These are phyloP conservation scores for Cucumis hystrix DNA, from an alignment of 306 rosid species.

Conservation along the genomic window DNA sequence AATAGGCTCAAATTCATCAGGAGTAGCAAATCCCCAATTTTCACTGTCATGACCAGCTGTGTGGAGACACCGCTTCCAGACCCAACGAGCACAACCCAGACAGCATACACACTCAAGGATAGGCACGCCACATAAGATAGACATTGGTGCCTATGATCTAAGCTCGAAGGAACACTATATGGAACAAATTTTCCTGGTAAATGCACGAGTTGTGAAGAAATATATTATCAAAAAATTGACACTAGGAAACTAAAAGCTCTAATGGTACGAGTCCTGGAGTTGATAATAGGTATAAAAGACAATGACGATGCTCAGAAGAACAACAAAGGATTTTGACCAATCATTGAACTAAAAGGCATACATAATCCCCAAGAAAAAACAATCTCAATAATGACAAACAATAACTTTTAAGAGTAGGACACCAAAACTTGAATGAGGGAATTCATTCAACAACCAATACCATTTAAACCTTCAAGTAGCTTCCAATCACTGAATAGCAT, in stretches of 20 bases:
- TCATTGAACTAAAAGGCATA: background rate
- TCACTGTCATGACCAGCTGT: constrained; percentile 95
- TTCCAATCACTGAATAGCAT: background rate
- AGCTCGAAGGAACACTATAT: background rate
- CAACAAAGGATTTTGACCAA: background rate
- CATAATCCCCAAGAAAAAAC: background rate
- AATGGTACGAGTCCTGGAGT: background rate
- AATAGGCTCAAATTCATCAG: constrained; percentile 74
- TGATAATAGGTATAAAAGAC: background rate
- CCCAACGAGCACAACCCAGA: constrained; percentile 88
- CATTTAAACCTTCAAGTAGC: background rate
- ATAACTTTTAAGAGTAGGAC: background rate
- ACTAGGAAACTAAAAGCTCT: background rate
- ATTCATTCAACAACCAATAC: background rate
- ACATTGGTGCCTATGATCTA: constrained; percentile 34
- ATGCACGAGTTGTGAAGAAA: background rate
- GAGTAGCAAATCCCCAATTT: constrained; percentile 64
- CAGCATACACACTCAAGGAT: constrained; percentile 91
- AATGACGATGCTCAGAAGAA: background rate
- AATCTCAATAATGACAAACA: background rate
- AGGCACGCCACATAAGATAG: constrained; percentile 61
- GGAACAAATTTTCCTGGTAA: background rate
- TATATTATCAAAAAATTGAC: background rate
- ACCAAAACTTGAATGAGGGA: background rate
- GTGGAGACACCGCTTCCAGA: constrained; percentile 86